Evolutionary conservation across 768 basidiomycete species (phyloP).

Genomic region (Russula abietina): DNA sequence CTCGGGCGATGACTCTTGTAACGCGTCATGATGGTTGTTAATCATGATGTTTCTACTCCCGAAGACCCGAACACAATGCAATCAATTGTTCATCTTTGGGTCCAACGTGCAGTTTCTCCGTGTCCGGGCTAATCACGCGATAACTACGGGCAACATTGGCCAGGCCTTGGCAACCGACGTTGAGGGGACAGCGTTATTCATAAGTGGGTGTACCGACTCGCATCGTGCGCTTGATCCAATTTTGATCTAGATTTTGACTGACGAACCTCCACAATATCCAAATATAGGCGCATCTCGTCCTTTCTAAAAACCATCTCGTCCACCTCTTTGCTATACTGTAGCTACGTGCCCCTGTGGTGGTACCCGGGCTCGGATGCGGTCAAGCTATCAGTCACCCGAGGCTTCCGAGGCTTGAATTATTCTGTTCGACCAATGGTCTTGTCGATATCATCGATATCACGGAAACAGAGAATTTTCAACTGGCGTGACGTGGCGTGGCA

Average conservation of each 20-base stretch:
- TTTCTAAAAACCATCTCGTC: background rate
- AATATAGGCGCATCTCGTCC: background rate
- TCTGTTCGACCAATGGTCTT: background rate
- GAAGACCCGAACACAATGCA: background rate
- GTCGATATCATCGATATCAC: no score
- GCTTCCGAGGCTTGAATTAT: background rate
- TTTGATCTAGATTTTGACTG: background rate
- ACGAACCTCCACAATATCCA: background rate
- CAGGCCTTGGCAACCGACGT: background rate
- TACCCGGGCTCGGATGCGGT: no score
- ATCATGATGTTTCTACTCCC: background rate
- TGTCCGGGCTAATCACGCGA: background rate
- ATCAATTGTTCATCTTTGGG: background rate
- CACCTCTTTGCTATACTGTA: background rate
- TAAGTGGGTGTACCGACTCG: background rate
- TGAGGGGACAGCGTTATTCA: background rate
- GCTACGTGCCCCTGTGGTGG: no score
- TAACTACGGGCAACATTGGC: background rate
- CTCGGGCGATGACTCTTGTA: background rate
- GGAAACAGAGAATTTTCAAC: no score
- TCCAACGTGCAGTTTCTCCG: no score
- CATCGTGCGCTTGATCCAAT: background rate
- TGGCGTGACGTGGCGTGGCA: background rate
- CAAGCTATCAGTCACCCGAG: background rate
- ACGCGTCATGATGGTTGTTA: background rate